A percentile compares a stretch with the other conserved stretches of the same genome.
Evolutionary conservation across 2,329 filamentous ascomycete species (phyloP).

Genomic region (Pseudocercospora pini-densiflorae): DNA sequence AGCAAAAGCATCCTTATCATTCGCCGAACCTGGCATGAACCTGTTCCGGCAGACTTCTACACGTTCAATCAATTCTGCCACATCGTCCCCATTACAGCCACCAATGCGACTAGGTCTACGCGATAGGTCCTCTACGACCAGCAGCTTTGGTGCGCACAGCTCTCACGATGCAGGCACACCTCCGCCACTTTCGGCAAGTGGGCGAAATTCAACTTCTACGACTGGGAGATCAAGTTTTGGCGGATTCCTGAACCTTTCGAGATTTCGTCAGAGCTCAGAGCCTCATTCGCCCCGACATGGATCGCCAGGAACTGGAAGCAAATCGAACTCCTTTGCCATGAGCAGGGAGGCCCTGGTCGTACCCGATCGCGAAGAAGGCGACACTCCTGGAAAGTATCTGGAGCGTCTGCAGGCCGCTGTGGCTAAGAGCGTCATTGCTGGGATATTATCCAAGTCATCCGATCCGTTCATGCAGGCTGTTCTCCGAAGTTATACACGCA

Average conservation of each 20-base stretch:
- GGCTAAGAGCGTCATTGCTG: conserved; percentile 81
- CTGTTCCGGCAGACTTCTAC: conserved; percentile 66
- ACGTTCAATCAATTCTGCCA: conserved; percentile 68
- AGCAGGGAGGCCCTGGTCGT: conserved; percentile 71
- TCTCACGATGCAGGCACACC: conserved; percentile 74
- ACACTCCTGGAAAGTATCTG: conserved; percentile 89
- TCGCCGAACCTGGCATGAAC: conserved; percentile 51
- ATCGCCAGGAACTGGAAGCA: conserved; percentile 75
- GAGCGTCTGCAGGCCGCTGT: conserved; percentile 80
- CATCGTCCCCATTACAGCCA: conserved; percentile 62
- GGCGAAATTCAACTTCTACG: conserved; percentile 79
- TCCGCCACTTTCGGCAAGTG: conserved; percentile 57
- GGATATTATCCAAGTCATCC: conserved; percentile 80
- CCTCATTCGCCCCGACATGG: conserved; percentile 68
- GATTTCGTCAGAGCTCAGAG: conserved; percentile 82
- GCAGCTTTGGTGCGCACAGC: conserved; percentile 71
- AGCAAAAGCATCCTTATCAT: conserved; percentile 52
- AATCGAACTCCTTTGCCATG: conserved; percentile 81
- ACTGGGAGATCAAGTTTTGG: conserved; percentile 90
- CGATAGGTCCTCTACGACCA: conserved; percentile 86
- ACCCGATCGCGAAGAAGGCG: conserved; percentile 81
- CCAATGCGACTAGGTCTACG: conserved; percentile 65
- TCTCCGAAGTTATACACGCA: conserved; percentile 91
- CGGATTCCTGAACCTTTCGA: conserved; percentile 77
- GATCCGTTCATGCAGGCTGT: conserved; percentile 84